phyloP scores from a whole-genome alignment of 2,329 filamentous ascomycete species.

The Volutella citrinella region DNA sequence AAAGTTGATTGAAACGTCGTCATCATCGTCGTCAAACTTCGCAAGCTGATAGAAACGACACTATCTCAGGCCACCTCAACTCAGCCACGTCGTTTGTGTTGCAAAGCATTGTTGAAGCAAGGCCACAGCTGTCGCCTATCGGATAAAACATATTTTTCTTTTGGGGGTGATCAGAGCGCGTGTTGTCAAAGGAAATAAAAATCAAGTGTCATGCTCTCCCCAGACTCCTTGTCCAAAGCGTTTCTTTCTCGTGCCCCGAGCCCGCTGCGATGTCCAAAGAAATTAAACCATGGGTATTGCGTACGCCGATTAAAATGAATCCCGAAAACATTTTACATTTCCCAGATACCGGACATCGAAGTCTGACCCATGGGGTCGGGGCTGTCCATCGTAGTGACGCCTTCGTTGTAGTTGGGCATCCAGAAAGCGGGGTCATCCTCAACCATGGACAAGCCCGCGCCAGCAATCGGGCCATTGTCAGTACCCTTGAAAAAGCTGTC shows the following conservation, averaged over 20 bases:
- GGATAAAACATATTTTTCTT: constrained; percentile 25
- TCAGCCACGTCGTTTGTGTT: constrained; percentile 2
- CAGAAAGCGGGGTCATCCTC: constrained; percentile 52
- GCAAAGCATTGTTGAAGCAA: too few relatives aligned
- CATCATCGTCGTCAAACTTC: constrained; percentile 20
- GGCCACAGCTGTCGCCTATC: too few relatives aligned
- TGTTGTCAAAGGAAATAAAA: constrained; percentile 20
- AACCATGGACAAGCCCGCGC: constrained; percentile 44
- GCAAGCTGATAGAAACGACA: constrained; percentile 1
- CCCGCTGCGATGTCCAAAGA: constrained; percentile 20
- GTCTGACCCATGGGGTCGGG: constrained; percentile 31
- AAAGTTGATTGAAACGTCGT: constrained; percentile 16
- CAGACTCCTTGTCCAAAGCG: constrained; percentile 16
- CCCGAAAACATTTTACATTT: constrained; percentile 28
- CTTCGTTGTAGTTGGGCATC: constrained; percentile 45
- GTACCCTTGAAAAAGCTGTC: constrained; percentile 54
- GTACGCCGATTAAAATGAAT: constrained; percentile 27
- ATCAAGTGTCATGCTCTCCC: constrained; percentile 15
- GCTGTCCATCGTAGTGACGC: constrained; percentile 33
- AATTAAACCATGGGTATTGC: constrained; percentile 30
- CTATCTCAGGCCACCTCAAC: background rate
- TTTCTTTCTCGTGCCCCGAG: constrained; percentile 26
- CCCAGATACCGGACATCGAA: constrained; percentile 33
- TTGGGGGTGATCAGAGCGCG: constrained; percentile 20
- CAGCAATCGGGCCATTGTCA: constrained; percentile 35